A percentile compares a stretch with the other conserved stretches of the same genome.
phyloP scores from a whole-genome alignment of 345 rosid genomes.

The Rhizophora apiculata region DNA sequence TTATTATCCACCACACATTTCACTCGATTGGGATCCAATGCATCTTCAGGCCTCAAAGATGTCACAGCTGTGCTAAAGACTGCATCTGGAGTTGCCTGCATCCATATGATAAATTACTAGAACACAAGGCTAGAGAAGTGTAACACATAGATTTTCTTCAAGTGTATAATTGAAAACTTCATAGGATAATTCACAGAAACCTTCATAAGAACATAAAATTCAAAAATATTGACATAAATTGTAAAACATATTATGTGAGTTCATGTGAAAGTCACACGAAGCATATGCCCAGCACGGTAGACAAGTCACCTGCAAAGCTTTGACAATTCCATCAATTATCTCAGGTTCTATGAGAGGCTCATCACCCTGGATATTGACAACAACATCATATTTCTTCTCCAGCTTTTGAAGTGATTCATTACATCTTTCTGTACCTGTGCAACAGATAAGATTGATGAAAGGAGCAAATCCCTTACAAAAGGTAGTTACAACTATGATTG shows the following conservation, averaged over 20 bases:
- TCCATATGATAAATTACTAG: background rate
- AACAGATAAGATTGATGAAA: constrained; percentile 7
- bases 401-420: constrained; percentile 85
- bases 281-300: background rate
- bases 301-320: constrained; percentile 70
- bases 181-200: background rate
- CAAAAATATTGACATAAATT: background rate
- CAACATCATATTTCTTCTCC: constrained; percentile 80
- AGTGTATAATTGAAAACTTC: background rate
- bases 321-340: constrained; percentile 89
- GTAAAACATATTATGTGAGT: background rate
- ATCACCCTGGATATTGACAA: constrained; percentile 94
- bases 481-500: background rate
- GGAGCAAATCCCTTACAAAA: constrained; percentile 6
- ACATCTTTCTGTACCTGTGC: constrained; percentile 78
- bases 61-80: constrained; percentile 98
- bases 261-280: background rate
- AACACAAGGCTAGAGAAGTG: background rate
- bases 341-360: constrained; percentile 97
- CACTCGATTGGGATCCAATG: constrained; percentile 85
- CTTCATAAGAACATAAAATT: background rate
- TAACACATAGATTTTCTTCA: background rate
- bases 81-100: constrained; percentile 86
- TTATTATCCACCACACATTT: constrained; percentile 78
- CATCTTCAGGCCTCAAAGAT: constrained; percentile 83